Percentiles rank a stretch among this genome's conserved stretches.
Conservation (phyloP, 2,329 filamentous ascomycete genomes). For the Colletotrichum shisoi region DNA sequence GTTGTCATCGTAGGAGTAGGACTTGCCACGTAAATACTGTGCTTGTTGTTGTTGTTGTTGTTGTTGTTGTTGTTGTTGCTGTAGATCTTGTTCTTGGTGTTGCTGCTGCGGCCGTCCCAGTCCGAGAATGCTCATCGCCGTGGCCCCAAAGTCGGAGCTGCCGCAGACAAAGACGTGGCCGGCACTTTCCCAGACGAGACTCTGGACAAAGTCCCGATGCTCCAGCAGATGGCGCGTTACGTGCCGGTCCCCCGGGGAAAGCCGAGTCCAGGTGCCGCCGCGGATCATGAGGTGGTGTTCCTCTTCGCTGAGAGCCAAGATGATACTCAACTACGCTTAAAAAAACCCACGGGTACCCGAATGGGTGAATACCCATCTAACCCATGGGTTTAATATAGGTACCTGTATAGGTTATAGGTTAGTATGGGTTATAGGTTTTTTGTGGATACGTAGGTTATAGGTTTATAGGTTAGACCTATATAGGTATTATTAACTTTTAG, state of each 20-base stretch:
- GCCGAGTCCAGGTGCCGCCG: constrained; percentile 13
- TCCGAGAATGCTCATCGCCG: constrained; percentile 24
- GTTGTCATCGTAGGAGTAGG: not conserved
- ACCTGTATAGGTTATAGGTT: too few species aligned
- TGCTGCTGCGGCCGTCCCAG: constrained; percentile 11
- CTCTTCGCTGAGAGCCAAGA: constrained; percentile 31
- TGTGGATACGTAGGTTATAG: too few species aligned
- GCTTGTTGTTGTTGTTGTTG: not conserved
- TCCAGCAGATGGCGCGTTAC: constrained; percentile 21
- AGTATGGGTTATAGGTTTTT: too few species aligned
- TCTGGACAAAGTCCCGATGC: constrained; percentile 8
- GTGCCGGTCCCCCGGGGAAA: constrained; percentile 4
- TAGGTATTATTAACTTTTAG: too few species aligned
- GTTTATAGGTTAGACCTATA: too few species aligned
- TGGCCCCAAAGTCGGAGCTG: constrained; percentile 28
- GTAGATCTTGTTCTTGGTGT: not conserved
- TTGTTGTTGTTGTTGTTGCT: not conserved
- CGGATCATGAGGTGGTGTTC: constrained; percentile 25
- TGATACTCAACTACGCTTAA: constrained; percentile 21
- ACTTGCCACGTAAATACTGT: not conserved
- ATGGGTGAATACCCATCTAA: too few species aligned
- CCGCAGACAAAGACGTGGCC: constrained; percentile 34
- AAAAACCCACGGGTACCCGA: too few species aligned
- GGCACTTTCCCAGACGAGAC: constrained; percentile 18
- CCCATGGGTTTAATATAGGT: too few species aligned